phyloP scores from a whole-genome alignment of 768 basidiomycete genomes.

The Chalciporus sphaerocephalus region DNA sequence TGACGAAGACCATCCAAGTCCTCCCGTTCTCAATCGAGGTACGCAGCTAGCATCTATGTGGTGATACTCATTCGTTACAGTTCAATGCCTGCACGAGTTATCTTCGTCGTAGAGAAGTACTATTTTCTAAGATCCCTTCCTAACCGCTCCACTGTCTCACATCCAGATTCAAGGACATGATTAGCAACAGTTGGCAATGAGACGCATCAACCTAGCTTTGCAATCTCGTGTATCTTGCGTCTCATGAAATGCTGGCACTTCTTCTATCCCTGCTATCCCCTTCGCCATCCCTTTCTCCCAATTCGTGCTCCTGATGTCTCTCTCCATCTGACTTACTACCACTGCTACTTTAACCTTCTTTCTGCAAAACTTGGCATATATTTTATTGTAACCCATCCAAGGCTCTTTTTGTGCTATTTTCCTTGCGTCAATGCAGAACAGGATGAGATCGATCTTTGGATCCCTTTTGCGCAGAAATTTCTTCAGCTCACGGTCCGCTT shows the following conservation, averaged over 20 bases:
- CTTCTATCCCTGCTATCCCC: slow-evolving; percentile 5
- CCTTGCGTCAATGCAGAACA: slow-evolving; percentile 11
- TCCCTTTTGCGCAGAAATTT: slow-evolving; percentile 9
- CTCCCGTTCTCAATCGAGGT: too few relatives aligned
- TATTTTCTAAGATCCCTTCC: too few relatives aligned
- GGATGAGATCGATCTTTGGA: slow-evolving; percentile 7
- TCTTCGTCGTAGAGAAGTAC: too few relatives aligned
- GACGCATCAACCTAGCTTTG: not conserved
- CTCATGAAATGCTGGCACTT: slow-evolving; percentile 2
- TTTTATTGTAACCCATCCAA: slow-evolving; percentile 12
- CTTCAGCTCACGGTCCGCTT: slow-evolving; percentile 11
- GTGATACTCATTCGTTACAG: too few relatives aligned
- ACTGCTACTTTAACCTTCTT: slow-evolving; percentile 10
- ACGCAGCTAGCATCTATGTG: too few relatives aligned
- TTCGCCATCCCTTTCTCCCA: not conserved
- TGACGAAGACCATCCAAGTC: too few relatives aligned
- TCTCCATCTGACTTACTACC: slow-evolving; percentile 12
- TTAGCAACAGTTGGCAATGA: slow-evolving; percentile 7
- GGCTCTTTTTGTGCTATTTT: slow-evolving; percentile 4
- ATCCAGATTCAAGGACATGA: too few relatives aligned
- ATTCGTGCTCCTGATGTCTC: not conserved
- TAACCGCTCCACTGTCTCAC: too few relatives aligned
- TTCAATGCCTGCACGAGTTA: too few relatives aligned
- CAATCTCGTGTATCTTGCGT: slow-evolving; percentile 1
- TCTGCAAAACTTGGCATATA: slow-evolving; percentile 12